Percentiles rank a stretch among this genome's conserved stretches.
Evolutionary conservation across 2,329 filamentous ascomycete genomes (phyloP).

Genomic region (Fusarium sp.): DNA sequence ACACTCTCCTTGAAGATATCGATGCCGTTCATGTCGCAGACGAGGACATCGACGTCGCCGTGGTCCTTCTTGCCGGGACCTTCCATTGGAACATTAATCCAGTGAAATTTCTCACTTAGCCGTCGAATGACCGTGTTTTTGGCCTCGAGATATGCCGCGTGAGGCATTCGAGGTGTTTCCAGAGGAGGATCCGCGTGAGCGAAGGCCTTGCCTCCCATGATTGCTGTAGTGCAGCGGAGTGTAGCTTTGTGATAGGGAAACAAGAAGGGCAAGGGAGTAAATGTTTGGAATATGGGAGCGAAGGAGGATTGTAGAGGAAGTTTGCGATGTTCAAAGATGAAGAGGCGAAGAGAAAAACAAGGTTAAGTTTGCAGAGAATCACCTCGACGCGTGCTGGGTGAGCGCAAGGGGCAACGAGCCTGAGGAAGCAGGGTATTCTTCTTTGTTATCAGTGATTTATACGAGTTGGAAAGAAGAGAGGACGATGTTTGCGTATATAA

Average conservation of each 20-base stretch:
- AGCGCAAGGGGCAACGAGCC: not conserved
- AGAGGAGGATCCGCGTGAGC: slow-evolving; percentile 57
- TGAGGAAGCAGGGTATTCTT: not conserved
- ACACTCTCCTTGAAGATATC: slow-evolving; percentile 17
- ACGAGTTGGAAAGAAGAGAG: not conserved
- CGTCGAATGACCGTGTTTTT: slow-evolving; percentile 56
- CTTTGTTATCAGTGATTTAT: not conserved
- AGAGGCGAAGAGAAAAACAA: not conserved
- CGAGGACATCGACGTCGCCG: slow-evolving; percentile 79
- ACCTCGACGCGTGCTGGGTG: not conserved
- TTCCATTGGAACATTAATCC: slow-evolving; percentile 70
- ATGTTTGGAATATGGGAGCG: not conserved
- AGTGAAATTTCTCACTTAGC: slow-evolving; percentile 59
- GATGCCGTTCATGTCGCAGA: slow-evolving; percentile 51
- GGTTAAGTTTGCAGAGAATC: not conserved
- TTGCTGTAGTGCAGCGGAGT: not conserved
- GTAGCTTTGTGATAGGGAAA: not conserved
- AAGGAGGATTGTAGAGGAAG: not conserved
- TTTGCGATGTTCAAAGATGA: not conserved
- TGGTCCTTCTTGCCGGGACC: slow-evolving; percentile 73
- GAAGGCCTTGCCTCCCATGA: slow-evolving; percentile 76
- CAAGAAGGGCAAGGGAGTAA: not conserved
- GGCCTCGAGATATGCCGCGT: slow-evolving; percentile 63
- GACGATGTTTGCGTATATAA: not conserved
- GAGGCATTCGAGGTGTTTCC: slow-evolving; percentile 72